Percentiles rank a stretch among this genome's conserved stretches.
Conservation (phyloP, 805 yeast species). For the Blastobotrys attinorum region DNA sequence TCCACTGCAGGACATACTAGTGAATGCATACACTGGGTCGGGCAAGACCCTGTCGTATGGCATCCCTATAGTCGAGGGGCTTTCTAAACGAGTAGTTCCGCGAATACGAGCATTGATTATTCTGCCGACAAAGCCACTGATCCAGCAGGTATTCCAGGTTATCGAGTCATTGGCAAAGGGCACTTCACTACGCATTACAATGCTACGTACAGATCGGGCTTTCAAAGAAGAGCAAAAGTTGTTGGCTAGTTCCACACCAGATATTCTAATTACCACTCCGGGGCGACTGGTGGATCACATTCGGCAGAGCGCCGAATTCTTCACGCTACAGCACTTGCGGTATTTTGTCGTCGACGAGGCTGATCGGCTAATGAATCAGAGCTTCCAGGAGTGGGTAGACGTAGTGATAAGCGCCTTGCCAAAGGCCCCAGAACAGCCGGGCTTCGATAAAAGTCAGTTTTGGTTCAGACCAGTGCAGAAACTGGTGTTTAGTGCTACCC, state of each 20-base stretch:
- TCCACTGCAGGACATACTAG: conserved; percentile 52
- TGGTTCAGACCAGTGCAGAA: conserved; percentile 44
- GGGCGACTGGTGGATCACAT: conserved; percentile 72
- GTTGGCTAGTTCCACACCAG: conserved; percentile 30
- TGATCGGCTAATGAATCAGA: conserved; percentile 87
- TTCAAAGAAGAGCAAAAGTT: conserved; percentile 54
- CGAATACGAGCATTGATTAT: conserved; percentile 65
- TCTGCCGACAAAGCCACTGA: conserved; percentile 86
- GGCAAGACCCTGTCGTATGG: conserved; percentile 91
- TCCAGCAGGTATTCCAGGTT: conserved; percentile 70
- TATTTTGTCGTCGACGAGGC: conserved; percentile 86
- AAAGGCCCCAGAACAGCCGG: not conserved
- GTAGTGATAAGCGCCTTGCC: conserved; percentile 25
- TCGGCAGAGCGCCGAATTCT: conserved; percentile 29
- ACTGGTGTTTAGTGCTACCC: conserved; percentile 84
- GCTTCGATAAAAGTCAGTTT: not conserved
- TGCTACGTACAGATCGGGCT: conserved; percentile 48
- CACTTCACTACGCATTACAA: conserved; percentile 53
- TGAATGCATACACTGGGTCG: conserved; percentile 92
- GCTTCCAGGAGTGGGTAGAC: conserved; percentile 88
- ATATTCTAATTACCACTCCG: conserved; percentile 52
- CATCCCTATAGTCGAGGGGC: conserved; percentile 70
- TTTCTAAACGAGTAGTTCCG: conserved; percentile 59
- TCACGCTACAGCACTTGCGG: conserved; percentile 35
- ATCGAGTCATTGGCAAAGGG: conserved; percentile 56